These are phyloP conservation scores for Pichia sp. DNA, from an alignment of 1,139 yeast species.

Conservation along the genomic window DNA sequence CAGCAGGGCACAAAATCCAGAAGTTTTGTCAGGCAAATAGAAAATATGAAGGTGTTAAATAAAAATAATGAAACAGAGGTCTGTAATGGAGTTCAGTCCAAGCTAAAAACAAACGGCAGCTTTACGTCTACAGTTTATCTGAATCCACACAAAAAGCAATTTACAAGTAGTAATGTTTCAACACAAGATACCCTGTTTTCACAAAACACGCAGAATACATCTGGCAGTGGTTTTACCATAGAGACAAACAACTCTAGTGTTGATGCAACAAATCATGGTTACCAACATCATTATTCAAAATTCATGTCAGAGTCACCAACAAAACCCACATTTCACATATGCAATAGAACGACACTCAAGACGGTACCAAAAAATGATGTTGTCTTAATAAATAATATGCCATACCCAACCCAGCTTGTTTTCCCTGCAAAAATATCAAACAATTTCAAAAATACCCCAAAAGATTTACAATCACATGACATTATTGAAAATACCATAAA, in stretches of 20 bases:
- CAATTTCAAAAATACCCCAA: background rate
- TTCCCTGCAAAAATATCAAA: constrained; percentile 25
- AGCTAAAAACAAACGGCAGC: too few relatives aligned
- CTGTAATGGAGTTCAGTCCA: too few relatives aligned
- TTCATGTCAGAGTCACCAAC: background rate
- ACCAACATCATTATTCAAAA: background rate
- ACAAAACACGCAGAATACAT: constrained; percentile 2
- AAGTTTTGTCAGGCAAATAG: too few relatives aligned
- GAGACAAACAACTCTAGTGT: background rate
- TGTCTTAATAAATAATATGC: constrained; percentile 22
- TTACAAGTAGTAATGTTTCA: constrained; percentile 5
- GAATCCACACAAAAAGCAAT: background rate
- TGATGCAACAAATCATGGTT: background rate
- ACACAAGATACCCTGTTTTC: constrained; percentile 7
- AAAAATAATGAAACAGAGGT: too few relatives aligned
- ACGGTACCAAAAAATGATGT: constrained; percentile 14
- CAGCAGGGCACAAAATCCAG: background rate
- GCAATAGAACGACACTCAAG: constrained; percentile 8
- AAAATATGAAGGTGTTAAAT: too few relatives aligned
- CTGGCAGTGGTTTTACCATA: background rate
- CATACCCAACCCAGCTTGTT: constrained; percentile 23
- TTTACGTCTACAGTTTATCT: too few relatives aligned
- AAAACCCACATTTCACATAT: constrained; percentile 1
- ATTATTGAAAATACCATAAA: background rate
- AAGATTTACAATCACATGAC: background rate